Evolutionary conservation across 192 early-diverging fungal species (phyloP).

Genomic region (Powellomyces hirtus): DNA sequence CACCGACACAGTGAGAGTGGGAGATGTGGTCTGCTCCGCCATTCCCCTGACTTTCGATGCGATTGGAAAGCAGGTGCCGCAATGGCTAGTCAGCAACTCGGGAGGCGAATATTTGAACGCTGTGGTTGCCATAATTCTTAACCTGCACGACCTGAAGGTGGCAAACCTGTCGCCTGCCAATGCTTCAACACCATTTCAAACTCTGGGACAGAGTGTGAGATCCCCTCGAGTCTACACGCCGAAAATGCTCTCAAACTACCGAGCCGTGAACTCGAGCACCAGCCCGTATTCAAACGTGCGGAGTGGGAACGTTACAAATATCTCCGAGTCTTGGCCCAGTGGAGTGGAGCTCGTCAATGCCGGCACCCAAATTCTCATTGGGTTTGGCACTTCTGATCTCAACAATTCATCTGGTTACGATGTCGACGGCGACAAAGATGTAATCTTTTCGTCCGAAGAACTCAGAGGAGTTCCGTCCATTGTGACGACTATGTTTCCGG

Average conservation of each 20-base stretch:
- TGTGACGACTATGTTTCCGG: background rate
- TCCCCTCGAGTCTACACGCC: conserved; percentile 12
- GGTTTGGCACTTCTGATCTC: conserved; percentile 9
- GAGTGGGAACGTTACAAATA: conserved; percentile 1
- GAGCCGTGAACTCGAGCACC: background rate
- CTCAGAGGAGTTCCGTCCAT: background rate
- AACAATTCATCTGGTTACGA: conserved; percentile 5
- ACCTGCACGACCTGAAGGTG: conserved; percentile 8
- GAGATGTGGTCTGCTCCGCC: background rate
- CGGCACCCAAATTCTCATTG: conserved; percentile 18
- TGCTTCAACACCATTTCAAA: background rate
- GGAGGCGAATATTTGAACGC: background rate
- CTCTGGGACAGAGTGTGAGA: background rate
- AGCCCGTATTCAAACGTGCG: background rate
- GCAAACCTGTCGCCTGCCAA: background rate
- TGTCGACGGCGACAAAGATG: background rate
- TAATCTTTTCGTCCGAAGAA: conserved; percentile 8
- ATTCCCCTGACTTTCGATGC: background rate
- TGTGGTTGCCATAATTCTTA: conserved; percentile 6
- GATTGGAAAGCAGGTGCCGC: background rate
- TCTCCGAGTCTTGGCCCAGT: conserved; percentile 12
- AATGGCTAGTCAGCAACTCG: background rate
- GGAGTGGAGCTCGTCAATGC: conserved; percentile 1
- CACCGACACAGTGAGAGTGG: background rate
- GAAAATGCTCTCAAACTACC: conserved; percentile 9